Evolutionary conservation across 2,329 filamentous ascomycete species (phyloP), one percentile per base, ranked within the genome.

Genomic region (Venturia asperata): DNA sequence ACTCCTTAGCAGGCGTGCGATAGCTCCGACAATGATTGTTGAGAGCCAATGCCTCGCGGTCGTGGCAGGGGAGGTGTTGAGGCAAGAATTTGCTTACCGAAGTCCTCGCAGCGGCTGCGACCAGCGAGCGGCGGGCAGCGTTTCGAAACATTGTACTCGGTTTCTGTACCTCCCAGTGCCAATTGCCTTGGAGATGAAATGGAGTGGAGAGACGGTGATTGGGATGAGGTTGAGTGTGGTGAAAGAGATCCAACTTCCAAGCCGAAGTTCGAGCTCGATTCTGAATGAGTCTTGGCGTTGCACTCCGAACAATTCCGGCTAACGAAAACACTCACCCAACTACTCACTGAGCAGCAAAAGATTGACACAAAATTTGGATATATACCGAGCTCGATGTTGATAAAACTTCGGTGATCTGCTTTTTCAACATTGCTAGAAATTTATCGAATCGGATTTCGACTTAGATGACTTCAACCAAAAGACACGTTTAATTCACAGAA

Each of bases 81-180:
- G 52, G 52, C 52, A 58, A 58, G 52, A 58, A 37, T 58, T 58
- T 58, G 52, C 52, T 58, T 63, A 63, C 61, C 41, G 61, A 63
- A 49, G 61, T 63, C 41, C 61, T 43, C 61, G 42, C 45, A 43
- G 61, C 61, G 27, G 61, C 61, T 34, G 61, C 61, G 41, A 49
- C 61, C 41, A 63, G 61, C 61, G 61, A 63, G 61, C 61, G 61
- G 27, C 61, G 42, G 41, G 61, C 61, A 49, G 45, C 45, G n/a
- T 63, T 43, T 58, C 52, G 52, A 27, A 58, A 58, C 52, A 58
- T 58, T 58, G 52, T 58, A 19, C 52, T 58, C 52, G 19, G 52
- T 58, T 58, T 58, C 27, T 58, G 37, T 34, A 11, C 9, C 52
- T 58, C 52, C 30, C 27, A 34, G 52, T 58, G 52, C 52, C 52